phyloP scores from a whole-genome alignment of 2,329 filamentous ascomycete species.

The Thelonectria discophora region DNA sequence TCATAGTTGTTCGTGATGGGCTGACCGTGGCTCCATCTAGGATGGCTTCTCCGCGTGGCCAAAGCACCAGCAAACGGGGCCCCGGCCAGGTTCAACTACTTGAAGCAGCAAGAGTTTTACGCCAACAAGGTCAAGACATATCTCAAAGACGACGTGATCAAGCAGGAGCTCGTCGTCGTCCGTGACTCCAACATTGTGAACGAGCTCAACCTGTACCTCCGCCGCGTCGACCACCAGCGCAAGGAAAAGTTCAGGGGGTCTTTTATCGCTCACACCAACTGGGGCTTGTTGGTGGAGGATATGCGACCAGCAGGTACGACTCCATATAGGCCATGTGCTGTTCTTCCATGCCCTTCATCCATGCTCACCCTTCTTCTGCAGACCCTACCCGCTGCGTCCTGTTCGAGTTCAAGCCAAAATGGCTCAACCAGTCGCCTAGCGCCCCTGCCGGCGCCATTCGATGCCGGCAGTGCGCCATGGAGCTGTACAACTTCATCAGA shows the following conservation, averaged over 20 bases:
- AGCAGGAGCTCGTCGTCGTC: conserved; percentile 51
- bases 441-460: conserved; percentile 70
- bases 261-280: conserved; percentile 63
- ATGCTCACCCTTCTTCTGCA: conserved; percentile 25
- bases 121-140: conserved; percentile 47
- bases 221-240: conserved; percentile 55
- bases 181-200: conserved; percentile 49
- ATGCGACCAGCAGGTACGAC: conserved; percentile 60
- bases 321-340: too few species aligned
- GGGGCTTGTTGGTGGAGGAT: conserved; percentile 77
- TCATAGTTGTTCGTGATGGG: not conserved
- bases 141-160: conserved; percentile 47
- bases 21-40: conserved; percentile 40
- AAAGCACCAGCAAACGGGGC: conserved; percentile 47
- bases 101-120: conserved; percentile 50
- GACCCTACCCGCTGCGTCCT: conserved; percentile 50
- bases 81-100: conserved; percentile 49
- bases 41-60: conserved; percentile 51
- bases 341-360: not conserved
- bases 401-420: conserved; percentile 86
- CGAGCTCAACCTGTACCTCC: conserved; percentile 63
- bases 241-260: conserved; percentile 58
- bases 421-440: conserved; percentile 79
- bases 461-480: conserved; percentile 78
- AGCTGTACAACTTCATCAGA: conserved; percentile 49